A percentile compares a stretch with the other conserved stretches of the same genome.
These are phyloP conservation scores for Paraphoma chrysanthemicola DNA, from an alignment of 2,329 filamentous ascomycete species.

Conservation along the genomic window DNA sequence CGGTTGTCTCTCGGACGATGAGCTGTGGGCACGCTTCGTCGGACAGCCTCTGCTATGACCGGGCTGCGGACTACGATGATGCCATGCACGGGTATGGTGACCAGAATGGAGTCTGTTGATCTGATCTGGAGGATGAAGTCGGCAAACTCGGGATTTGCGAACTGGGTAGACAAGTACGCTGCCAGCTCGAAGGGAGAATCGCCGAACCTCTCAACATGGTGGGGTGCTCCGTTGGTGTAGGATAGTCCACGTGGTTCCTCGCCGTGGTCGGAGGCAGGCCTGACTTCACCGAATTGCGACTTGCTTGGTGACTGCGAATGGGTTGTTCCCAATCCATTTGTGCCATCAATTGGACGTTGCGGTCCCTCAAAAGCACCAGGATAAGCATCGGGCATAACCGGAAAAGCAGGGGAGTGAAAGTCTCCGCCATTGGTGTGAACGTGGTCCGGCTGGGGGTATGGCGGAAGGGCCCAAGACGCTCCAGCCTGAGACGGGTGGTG, in stretches of 20 bases:
- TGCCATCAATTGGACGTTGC: constrained; percentile 24
- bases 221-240: constrained; percentile 25
- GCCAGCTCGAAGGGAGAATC: constrained; percentile 40
- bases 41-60: constrained; percentile 39
- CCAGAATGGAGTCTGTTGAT: constrained; percentile 31
- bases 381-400: constrained; percentile 22
- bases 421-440: constrained; percentile 32
- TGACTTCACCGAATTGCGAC: constrained; percentile 33
- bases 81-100: constrained; percentile 44
- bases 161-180: constrained; percentile 40
- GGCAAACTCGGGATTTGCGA: constrained; percentile 45
- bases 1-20: constrained; percentile 34
- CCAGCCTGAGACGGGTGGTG: constrained; percentile 45
- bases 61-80: constrained; percentile 45
- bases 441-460: constrained; percentile 35
- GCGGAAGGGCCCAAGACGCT: constrained; percentile 38
- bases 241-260: constrained; percentile 25
- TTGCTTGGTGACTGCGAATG: constrained; percentile 44
- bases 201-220: constrained; percentile 24
- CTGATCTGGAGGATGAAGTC: constrained; percentile 47
- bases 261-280: constrained; percentile 23
- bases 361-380: constrained; percentile 22
- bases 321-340: constrained; percentile 37
- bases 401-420: constrained; percentile 26
- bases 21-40: constrained; percentile 22